Conservation (phyloP, 768 basidiomycete species). For the Podaxis rugospora region DNA sequence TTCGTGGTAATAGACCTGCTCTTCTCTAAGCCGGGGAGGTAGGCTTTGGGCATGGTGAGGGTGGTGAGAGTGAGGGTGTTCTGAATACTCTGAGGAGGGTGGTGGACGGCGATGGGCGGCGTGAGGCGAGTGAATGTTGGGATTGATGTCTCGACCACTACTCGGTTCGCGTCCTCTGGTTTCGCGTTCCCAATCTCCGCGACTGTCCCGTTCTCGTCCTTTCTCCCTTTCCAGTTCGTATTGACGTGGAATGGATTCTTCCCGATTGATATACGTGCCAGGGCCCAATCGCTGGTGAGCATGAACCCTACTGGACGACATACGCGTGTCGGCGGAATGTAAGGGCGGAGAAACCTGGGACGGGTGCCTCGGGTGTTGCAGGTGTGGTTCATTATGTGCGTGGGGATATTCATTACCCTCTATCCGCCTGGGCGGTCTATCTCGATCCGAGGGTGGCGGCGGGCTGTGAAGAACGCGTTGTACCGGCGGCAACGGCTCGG, state of each 20-base stretch:
- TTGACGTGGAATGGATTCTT: slow-evolving; percentile 48
- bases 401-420: slow-evolving; percentile 23
- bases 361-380: slow-evolving; percentile 12
- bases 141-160: slow-evolving; percentile 16
- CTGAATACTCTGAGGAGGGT: slow-evolving; percentile 24
- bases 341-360: slow-evolving; percentile 26
- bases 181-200: slow-evolving; percentile 25
- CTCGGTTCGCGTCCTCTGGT: slow-evolving; percentile 19
- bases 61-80: slow-evolving; percentile 19
- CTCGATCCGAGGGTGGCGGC: slow-evolving; percentile 37
- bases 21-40: slow-evolving; percentile 29
- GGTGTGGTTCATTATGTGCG: slow-evolving; percentile 9
- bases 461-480: slow-evolving; percentile 49
- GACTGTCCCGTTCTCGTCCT: slow-evolving; percentile 27
- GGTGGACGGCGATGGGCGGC: slow-evolving; percentile 28
- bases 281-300: slow-evolving; percentile 67
- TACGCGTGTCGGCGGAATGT: slow-evolving; percentile 11
- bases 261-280: slow-evolving; percentile 50
- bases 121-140: slow-evolving; percentile 37
- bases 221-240: slow-evolving; percentile 37
- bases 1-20: slow-evolving; percentile 33
- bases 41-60: neutral
- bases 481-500: slow-evolving; percentile 39
- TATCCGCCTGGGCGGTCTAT: slow-evolving; percentile 41
- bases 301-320: slow-evolving; percentile 44